Base-by-base conservation (phyloP, 2,329 filamentous ascomycete species). In the Shiraia sp. region DNA sequence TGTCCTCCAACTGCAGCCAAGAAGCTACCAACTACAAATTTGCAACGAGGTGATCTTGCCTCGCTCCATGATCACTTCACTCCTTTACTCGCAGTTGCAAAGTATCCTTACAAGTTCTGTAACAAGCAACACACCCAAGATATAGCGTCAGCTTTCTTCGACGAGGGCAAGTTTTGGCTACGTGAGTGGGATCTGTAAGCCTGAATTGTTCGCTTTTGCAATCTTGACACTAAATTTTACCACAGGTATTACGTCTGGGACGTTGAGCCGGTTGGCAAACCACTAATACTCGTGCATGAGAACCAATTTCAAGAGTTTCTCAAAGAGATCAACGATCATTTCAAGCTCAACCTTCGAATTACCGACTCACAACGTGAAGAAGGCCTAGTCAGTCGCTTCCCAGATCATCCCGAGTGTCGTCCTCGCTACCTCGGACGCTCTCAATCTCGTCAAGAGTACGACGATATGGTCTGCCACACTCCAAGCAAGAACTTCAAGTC, bases 171-270 rank as follows among this genome's bases (percentile, higher is more conserved):
- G 35, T 74, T 87, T 50, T 80, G 79, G 55, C 69, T 73, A 2
- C 77, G 81, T 44, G 60, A 73, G 9, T 96, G 90, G 90, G 83
- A 92, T 49, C 72, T 95, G 88, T 93, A 75, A 77, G 85, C 76
- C 7, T 15, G 19, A 29, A 29, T 19, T 25, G 3, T 8, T 4
- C 65, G 57, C 19, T 61, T 61, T 44, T 61, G 57, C 36, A 43
- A 12, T 2, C 9, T 15, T 30, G 8, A 19, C 26, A 23, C 45
- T 47, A 34, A 53, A 38, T 13, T 28, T 10, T 25, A 22, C 29
- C 14, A 12, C 33, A 88, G 86, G 40, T 90, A 85, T 67, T 90
- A 87, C 63, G 60, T 90, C 25, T 76, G 83, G 60, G 65, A 72
- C 6, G 68, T 72, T 10, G 65, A 73, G 22, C 32, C 45, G 6